Base-by-base conservation (phyloP, 768 basidiomycete genomes). In the Naematelia aurantialba region DNA sequence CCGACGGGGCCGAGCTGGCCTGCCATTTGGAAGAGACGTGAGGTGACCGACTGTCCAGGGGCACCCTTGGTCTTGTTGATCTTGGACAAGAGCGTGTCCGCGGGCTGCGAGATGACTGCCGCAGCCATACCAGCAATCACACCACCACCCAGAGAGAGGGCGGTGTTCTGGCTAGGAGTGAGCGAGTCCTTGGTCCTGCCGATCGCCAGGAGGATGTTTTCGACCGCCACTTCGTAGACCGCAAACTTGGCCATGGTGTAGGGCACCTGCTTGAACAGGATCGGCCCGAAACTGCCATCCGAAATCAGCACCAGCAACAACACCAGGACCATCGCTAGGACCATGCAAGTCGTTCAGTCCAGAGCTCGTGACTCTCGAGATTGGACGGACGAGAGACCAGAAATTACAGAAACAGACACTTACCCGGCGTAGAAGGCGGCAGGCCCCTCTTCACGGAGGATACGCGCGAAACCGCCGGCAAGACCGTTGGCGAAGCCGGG, bases 241-340 rank as follows among this genome's bases (percentile, higher is more conserved):
- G 85, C 90, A 85, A 96, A 96, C 81, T 96, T 96, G 82, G 91
- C 91, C 91, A 96, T 93, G 72, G 92, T 96, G 83, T 96, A 96
- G 55, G 92, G 92, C 72, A 94, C 91, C 88, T 94, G 77, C 55
- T 80, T 80, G 78, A 80, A 80, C 56, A 80, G 64, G 72, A 80
- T 80, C 49, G 79, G 78, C 63, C 77, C 79, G 72, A 79, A 79
- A 69, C 75, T 69, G 51, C n/a, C n/a, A n/a, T n/a, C n/a, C n/a
- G n/a, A n/a, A n/a, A n/a, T 10, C n/a, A n/a, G n/a, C n/a, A n/a
- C n/a, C n/a, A n/a, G n/a, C n/a, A n/a, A n/a, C n/a, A n/a, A n/a
- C n/a, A n/a, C n/a, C n/a, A n/a, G n/a, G n/a, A n/a, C n/a, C n/a
- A n/a, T n/a, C n/a, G n/a, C n/a, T n/a, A n/a, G n/a, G n/a, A n/a